A percentile compares a stretch with the other conserved stretches of the same genome.
phyloP scores from a whole-genome alignment of 768 basidiomycete genomes.

The Tephrocybe rancida region DNA sequence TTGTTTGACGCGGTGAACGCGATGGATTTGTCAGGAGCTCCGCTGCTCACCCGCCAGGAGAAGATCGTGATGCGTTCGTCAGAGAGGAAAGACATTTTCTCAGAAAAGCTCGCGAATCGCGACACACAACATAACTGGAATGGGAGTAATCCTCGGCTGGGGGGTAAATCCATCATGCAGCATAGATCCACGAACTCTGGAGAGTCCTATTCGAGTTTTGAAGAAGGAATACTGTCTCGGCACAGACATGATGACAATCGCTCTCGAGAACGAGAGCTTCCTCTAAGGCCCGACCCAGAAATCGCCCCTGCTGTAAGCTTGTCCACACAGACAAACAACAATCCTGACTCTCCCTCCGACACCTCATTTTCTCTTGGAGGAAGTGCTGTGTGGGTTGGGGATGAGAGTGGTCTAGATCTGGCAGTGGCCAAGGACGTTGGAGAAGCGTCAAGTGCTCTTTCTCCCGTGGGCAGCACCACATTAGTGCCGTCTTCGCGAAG shows the following conservation, averaged over 20 bases:
- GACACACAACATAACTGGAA: constrained; percentile 30
- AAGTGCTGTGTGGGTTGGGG: constrained; percentile 84
- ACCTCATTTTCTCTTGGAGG: constrained; percentile 78
- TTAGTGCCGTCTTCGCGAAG: constrained; percentile 46
- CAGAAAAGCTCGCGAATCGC: constrained; percentile 67
- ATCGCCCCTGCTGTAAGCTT: constrained; percentile 32
- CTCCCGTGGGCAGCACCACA: constrained; percentile 41
- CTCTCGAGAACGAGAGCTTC: constrained; percentile 33
- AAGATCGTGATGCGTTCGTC: constrained; percentile 88
- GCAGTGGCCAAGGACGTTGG: constrained; percentile 43
- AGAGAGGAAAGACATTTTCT: constrained; percentile 90
- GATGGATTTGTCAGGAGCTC: constrained; percentile 83
- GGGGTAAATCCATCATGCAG: constrained; percentile 30
- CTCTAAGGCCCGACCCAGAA: constrained; percentile 33
- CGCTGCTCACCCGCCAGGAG: constrained; percentile 77
- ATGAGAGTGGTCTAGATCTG: constrained; percentile 62
- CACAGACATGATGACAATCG: constrained; percentile 37
- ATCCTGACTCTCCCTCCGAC: constrained; percentile 64
- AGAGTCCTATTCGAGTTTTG: constrained; percentile 70
- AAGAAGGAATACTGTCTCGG: constrained; percentile 63
- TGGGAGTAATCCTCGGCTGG: constrained; percentile 23
- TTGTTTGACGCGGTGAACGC: constrained; percentile 94
- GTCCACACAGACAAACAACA: constrained; percentile 25
- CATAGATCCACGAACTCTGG: constrained; percentile 56
- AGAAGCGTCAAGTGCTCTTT: constrained; percentile 44